Conservation (phyloP, 768 basidiomycete species). For the Dioszegia aurantiaca region DNA sequence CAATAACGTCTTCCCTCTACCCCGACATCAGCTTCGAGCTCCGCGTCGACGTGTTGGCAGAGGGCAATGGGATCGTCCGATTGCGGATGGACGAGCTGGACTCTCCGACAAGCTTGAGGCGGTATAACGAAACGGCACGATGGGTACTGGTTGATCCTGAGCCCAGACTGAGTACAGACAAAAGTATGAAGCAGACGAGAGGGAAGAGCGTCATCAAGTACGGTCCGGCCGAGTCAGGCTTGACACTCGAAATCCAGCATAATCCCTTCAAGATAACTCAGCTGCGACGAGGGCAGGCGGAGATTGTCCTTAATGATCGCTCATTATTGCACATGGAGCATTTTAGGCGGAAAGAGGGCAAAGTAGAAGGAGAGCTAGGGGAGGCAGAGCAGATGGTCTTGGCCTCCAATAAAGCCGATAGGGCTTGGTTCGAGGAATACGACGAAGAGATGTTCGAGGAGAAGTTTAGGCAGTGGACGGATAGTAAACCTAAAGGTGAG, state of each 20-base stretch:
- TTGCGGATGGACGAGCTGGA: constrained; percentile 86
- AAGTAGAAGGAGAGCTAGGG: constrained; percentile 41
- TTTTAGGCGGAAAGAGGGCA: constrained; percentile 62
- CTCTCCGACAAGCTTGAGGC: constrained; percentile 63
- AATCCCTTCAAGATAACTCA: constrained; percentile 73
- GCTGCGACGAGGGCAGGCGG: constrained; percentile 69
- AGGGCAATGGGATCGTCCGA: constrained; percentile 75
- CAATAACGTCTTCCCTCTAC: constrained; percentile 76
- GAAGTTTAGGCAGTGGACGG: constrained; percentile 78
- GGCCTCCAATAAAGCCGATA: constrained; percentile 44
- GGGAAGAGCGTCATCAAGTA: constrained; percentile 60
- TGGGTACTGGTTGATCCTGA: constrained; percentile 78
- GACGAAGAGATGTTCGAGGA: constrained; percentile 91
- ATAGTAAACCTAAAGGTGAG: constrained; percentile 90
- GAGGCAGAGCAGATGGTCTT: constrained; percentile 57
- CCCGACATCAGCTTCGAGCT: constrained; percentile 78
- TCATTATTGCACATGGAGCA: constrained; percentile 97
- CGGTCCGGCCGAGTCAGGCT: constrained; percentile 63
- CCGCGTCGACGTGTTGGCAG: constrained; percentile 72
- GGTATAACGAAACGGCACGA: constrained; percentile 85
- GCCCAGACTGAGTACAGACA: constrained; percentile 57
- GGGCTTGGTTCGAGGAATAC: constrained; percentile 80
- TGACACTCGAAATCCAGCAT: constrained; percentile 63
- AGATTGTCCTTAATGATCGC: constrained; percentile 82
- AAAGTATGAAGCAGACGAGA: constrained; percentile 13